Evolutionary conservation across 495 filamentous ascomycete genomes (phyloP).

Genomic region (Cercophora samala): DNA sequence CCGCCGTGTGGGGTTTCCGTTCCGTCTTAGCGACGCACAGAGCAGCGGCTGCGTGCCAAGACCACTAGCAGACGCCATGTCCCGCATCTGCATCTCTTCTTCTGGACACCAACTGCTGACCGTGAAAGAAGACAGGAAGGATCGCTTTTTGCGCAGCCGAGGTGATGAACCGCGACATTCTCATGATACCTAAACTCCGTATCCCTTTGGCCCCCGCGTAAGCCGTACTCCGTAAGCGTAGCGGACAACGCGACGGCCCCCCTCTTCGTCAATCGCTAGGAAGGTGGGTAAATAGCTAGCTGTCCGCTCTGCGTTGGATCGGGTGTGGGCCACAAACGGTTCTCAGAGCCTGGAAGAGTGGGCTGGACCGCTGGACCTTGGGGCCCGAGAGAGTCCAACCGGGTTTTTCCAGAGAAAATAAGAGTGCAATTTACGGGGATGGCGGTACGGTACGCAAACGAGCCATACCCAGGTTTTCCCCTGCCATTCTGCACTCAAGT

Average conservation of each 20-base stretch:
- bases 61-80: slow-evolving; percentile 11
- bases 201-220: background rate
- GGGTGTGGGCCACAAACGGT: background rate
- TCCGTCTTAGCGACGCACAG: background rate
- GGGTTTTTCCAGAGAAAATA: background rate
- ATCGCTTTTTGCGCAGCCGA: background rate
- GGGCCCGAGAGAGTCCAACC: background rate
- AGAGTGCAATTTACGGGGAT: slow-evolving; percentile 1
- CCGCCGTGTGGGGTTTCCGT: background rate
- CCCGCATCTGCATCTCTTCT: slow-evolving; percentile 15
- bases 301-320: slow-evolving; percentile 9
- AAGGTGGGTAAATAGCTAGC: no score
- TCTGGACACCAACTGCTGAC: background rate
- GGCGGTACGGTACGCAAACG: background rate
- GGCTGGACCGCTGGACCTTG: no score
- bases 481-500: background rate
- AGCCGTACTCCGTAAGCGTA: no score
- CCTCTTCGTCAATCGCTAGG: background rate
- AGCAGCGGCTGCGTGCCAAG: slow-evolving; percentile 1
- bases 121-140: background rate
- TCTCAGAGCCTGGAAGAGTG: no score
- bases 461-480: background rate
- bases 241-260: no score
- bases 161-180: background rate
- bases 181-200: background rate